Conservation (phyloP, 768 basidiomycete species). For the Hericium erinaceus region DNA sequence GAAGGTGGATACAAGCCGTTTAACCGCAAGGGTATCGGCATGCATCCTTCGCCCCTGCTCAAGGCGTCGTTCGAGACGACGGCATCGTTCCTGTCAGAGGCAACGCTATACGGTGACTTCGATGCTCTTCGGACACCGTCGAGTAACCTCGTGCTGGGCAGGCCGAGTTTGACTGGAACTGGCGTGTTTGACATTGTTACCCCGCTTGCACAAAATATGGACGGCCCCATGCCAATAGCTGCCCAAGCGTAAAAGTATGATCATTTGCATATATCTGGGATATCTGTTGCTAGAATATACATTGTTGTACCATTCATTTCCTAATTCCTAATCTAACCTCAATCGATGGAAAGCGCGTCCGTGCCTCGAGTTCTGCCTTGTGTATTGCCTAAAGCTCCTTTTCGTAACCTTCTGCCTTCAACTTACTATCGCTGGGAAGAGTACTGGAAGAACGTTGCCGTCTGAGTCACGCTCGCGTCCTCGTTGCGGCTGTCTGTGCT, state of each 20-base stretch:
- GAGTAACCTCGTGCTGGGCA: constrained; percentile 84
- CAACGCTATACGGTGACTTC: constrained; percentile 90
- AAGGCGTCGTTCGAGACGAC: constrained; percentile 99
- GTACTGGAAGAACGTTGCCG: too few relatives aligned
- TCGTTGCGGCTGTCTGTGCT: too few relatives aligned
- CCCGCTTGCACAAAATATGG: constrained; percentile 22
- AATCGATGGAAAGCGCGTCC: too few relatives aligned
- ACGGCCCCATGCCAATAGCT: neutral
- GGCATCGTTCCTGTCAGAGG: constrained; percentile 82
- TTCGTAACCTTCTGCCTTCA: too few relatives aligned
- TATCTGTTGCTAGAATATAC: neutral
- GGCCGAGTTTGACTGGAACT: constrained; percentile 85
- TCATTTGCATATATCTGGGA: neutral
- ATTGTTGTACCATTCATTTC: too few relatives aligned
- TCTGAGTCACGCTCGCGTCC: too few relatives aligned
- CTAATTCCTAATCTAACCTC: too few relatives aligned
- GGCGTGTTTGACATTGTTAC: constrained; percentile 87
- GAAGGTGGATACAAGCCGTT: constrained; percentile 98
- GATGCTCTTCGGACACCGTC: constrained; percentile 88
- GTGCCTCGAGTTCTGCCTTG: too few relatives aligned
- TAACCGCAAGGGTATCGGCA: constrained; percentile 90
- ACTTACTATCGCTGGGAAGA: too few relatives aligned
- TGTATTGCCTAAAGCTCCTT: too few relatives aligned
- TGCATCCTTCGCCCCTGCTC: constrained; percentile 88
- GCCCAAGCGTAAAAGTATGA: neutral